Conservation (phyloP, 2,329 filamentous ascomycete species). For the Trichoderma atrobrunneum region DNA sequence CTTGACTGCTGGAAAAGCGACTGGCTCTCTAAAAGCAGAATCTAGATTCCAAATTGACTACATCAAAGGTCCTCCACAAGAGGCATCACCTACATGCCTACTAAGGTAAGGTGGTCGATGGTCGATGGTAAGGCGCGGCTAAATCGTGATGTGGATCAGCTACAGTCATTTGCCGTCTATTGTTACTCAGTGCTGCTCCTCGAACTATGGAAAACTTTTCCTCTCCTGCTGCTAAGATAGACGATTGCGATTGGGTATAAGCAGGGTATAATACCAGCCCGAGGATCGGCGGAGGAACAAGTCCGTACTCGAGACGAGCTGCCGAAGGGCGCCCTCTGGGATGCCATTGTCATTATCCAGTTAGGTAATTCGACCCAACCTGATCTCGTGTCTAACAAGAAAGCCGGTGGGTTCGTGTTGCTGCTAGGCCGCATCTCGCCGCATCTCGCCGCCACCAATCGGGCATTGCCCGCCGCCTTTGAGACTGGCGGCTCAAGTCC, state of each 20-base stretch:
- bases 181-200: background rate
- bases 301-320: background rate
- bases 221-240: background rate
- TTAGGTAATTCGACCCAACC: background rate
- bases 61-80: background rate
- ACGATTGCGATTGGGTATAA: background rate
- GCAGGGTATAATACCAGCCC: background rate
- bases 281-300: background rate
- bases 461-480: background rate
- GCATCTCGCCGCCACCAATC: background rate
- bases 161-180: background rate
- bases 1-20: background rate
- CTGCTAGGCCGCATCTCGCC: background rate
- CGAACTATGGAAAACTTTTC: background rate
- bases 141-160: background rate
- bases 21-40: background rate
- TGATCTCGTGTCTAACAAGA: background rate
- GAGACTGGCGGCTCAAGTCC: background rate
- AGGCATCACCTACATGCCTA: background rate
- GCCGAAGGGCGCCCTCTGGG: background rate
- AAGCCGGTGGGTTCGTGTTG: background rate
- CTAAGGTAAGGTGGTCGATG: background rate
- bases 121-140: constrained; percentile 1
- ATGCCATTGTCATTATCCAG: background rate
- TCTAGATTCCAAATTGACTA: background rate